These are phyloP conservation scores for Schrenkiella parvula DNA, from an alignment of 345 rosid species.

Conservation along the genomic window DNA sequence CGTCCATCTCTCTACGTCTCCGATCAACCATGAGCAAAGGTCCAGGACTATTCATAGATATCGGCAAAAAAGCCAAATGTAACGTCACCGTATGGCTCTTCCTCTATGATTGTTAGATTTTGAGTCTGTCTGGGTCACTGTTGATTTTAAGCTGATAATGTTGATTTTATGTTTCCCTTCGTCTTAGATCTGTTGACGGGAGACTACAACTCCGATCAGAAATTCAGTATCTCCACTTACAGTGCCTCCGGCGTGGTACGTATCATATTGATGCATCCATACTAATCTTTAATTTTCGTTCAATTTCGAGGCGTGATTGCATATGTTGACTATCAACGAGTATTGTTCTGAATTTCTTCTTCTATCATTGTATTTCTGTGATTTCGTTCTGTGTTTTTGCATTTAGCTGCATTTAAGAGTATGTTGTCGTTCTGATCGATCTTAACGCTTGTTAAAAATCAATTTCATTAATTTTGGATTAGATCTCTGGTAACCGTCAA, in stretches of 20 bases:
- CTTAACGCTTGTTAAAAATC: background rate
- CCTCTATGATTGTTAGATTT: background rate
- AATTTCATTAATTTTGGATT: background rate
- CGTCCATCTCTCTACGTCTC: constrained; percentile 27
- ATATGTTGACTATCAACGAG: background rate
- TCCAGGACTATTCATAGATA: constrained; percentile 82
- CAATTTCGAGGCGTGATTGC: background rate
- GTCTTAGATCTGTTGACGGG: constrained; percentile 72
- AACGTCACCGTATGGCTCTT: background rate
- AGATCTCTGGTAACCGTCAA: background rate
- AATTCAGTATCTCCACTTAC: constrained; percentile 60
- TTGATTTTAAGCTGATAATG: background rate
- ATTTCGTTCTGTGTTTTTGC: background rate
- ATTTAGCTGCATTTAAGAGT: background rate
- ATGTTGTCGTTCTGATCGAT: background rate
- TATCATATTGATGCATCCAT: background rate
- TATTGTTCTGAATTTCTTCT: background rate
- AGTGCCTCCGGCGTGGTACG: constrained; percentile 76
- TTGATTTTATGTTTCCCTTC: background rate
- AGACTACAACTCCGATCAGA: constrained; percentile 76
- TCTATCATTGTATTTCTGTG: background rate
- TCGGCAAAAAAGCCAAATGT: constrained; percentile 94
- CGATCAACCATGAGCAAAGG: constrained; percentile 66
- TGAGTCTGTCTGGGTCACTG: background rate
- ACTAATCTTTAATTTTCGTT: background rate